Evolutionary conservation across 371 early-diverging fungal genomes (phyloP).

Genomic region (Entomophthora muscae): DNA sequence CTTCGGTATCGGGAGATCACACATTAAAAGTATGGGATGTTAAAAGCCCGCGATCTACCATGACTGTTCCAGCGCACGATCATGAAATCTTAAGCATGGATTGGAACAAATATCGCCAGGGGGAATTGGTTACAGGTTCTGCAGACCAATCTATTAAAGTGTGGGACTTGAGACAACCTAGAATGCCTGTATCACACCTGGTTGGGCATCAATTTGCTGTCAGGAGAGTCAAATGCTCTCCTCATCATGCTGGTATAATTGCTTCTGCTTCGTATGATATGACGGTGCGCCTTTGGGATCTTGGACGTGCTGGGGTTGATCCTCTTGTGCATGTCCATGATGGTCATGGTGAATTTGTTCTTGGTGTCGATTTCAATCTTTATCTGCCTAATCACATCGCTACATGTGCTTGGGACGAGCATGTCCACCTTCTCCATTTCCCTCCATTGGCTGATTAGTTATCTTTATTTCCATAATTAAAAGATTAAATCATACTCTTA

Average conservation of each 20-base stretch:
- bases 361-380: slow-evolving; percentile 79
- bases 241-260: slow-evolving; percentile 61
- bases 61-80: slow-evolving; percentile 66
- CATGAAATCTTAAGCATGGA: slow-evolving; percentile 78
- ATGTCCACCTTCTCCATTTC: slow-evolving; percentile 32
- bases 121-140: slow-evolving; percentile 55
- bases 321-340: slow-evolving; percentile 46
- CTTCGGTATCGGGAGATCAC: slow-evolving; percentile 77
- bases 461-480: not conserved
- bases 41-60: slow-evolving; percentile 34
- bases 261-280: slow-evolving; percentile 83
- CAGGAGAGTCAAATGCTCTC: slow-evolving; percentile 73
- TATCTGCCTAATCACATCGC: slow-evolving; percentile 69
- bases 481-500: not conserved
- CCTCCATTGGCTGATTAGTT: slow-evolving; percentile 2
- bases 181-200: slow-evolving; percentile 43
- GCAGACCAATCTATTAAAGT: slow-evolving; percentile 74
- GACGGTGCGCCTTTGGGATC: slow-evolving; percentile 85
- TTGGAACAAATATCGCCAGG: slow-evolving; percentile 83
- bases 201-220: slow-evolving; percentile 83
- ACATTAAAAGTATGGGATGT: slow-evolving; percentile 78
- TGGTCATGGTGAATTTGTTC: slow-evolving; percentile 82
- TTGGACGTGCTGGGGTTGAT: slow-evolving; percentile 25
- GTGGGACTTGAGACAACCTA: slow-evolving; percentile 74
- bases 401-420: slow-evolving; percentile 90